These are phyloP conservation scores for Euphrasia arctica DNA, from an alignment of 305 asterid genomes.

Conservation along the genomic window DNA sequence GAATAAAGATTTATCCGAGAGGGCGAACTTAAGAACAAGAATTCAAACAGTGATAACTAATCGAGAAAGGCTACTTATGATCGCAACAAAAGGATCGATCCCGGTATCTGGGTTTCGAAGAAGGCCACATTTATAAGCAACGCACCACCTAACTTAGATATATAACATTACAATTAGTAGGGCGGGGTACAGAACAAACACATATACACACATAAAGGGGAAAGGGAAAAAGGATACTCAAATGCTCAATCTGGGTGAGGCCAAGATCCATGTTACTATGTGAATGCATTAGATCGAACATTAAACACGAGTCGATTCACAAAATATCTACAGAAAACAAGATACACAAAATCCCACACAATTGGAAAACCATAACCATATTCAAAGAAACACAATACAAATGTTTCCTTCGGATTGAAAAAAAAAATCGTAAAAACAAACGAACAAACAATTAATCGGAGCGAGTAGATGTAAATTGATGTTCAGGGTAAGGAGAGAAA, in stretches of 20 bases:
- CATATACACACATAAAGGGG: neutral
- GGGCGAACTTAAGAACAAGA: neutral
- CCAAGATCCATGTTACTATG: neutral
- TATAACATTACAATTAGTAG: neutral
- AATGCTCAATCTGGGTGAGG: neutral
- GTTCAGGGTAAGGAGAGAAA: neutral
- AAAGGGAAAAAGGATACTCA: neutral
- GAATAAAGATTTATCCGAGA: neutral
- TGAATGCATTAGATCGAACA: slow-evolving; percentile 4
- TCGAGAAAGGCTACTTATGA: neutral
- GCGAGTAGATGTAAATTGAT: neutral
- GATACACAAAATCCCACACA: slow-evolving; percentile 3
- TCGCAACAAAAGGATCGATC: neutral
- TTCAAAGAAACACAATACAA: neutral
- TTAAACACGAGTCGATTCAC: neutral
- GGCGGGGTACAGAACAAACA: neutral
- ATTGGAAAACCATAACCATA: neutral
- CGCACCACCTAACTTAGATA: slow-evolving; percentile 15
- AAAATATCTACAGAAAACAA: slow-evolving; percentile 15
- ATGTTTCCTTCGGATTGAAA: neutral
- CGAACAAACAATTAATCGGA: slow-evolving; percentile 17
- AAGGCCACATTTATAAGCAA: slow-evolving; percentile 9
- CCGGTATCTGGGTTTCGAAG: neutral
- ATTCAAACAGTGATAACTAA: neutral
- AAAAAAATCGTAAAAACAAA: neutral